Evolutionary conservation across 169 alveolate genomes (phyloP), one percentile per base, ranked within the genome.

Genomic region (Cryptosporidium tyzzeri): DNA sequence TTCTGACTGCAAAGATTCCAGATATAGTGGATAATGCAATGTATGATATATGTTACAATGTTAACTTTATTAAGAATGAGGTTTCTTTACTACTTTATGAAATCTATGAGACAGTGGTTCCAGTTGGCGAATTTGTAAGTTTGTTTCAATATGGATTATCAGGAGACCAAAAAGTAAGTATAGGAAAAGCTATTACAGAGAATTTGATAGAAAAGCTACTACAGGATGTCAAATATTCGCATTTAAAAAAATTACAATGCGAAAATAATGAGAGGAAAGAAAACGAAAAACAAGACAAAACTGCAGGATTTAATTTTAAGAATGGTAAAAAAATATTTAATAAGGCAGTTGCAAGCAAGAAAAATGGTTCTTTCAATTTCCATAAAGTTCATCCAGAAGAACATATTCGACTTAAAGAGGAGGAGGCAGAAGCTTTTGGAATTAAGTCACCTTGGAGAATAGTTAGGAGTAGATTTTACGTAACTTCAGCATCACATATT

Each of bases 391-490:
- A 92, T 37, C 94, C 74, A n/a, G 94, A 85, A 23, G 94, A 94
- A n/a, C 95, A 94, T 50, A 91, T 94, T 26, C 58, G 95, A 16
- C 93, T 95, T 69, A 91, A 92, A 75, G 95, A 92, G 71, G 94
- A 93, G 39, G 97, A 95, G 59, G 97, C 97, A n/a, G 84, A 93
- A 37, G 86, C 94, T 35, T 67, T 94, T 84, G 97, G 97, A 68
- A 93, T 94, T 55, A 93, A 94, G 21, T 86, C 95, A 31, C 97
- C 96, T 12, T 94, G 96, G 94, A 93, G 97, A 35, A 94, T 94
- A 93, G 97, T 96, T 67, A 93, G 97, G 21, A 94, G 97, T 45
- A 86, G 98, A 29, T 95, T 93, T 93, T 96, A 96, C 89, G 97
- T 95, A 14, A 94, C 98, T 7, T 94, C 97, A 21, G 97, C 98